These are phyloP conservation scores for Cocos nucifera DNA, from an alignment of 176 grass and related monocot genomes.

Conservation along the genomic window DNA sequence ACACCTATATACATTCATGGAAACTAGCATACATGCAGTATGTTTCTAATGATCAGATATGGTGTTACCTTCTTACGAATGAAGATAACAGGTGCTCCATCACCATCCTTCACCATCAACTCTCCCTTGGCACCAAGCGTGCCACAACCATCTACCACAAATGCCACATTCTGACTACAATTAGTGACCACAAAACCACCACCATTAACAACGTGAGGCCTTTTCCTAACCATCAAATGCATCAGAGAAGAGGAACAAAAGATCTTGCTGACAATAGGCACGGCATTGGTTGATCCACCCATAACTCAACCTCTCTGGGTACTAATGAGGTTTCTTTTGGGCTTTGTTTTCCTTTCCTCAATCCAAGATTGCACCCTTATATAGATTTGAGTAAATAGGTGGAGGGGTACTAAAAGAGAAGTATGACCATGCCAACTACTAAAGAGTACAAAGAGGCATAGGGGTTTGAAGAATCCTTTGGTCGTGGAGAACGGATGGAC, in stretches of 20 bases:
- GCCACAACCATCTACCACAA: constrained; percentile 76
- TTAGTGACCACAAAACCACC: constrained; percentile 71
- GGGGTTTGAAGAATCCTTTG: too few species aligned
- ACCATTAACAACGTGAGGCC: constrained; percentile 50
- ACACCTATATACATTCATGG: too few species aligned
- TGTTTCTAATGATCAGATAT: neutral
- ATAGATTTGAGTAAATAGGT: too few species aligned
- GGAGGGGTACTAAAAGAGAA: too few species aligned
- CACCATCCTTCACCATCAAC: constrained; percentile 53
- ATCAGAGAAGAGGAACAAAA: constrained; percentile 49
- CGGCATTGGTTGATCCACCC: constrained; percentile 37
- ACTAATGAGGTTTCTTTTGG: too few species aligned
- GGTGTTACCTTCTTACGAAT: constrained; percentile 58
- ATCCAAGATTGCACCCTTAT: too few species aligned
- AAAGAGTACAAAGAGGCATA: too few species aligned
- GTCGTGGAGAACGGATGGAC: too few species aligned
- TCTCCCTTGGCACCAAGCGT: constrained; percentile 54
- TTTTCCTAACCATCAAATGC: constrained; percentile 55
- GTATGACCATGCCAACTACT: too few species aligned
- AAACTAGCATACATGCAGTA: too few species aligned
- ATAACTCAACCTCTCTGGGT: constrained; percentile 12
- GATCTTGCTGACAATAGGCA: constrained; percentile 71
- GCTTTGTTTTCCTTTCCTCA: too few species aligned
- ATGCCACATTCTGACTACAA: constrained; percentile 34
- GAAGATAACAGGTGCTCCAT: constrained; percentile 53